Evolutionary conservation across 345 rosid species (phyloP).

Genomic region (Draba incana): DNA sequence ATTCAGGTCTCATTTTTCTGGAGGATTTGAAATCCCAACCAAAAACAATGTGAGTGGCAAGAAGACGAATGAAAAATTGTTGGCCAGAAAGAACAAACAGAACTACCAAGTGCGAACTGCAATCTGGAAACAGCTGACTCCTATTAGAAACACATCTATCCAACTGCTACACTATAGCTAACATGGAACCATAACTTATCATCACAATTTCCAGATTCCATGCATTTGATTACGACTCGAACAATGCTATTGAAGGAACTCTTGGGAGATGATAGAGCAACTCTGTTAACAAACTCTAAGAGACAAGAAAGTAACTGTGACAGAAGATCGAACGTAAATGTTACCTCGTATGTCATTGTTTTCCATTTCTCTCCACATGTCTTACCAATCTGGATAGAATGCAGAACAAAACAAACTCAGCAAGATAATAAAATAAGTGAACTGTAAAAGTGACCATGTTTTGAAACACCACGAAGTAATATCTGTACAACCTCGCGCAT

Average conservation of each 20-base stretch:
- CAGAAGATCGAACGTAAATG: slow-evolving; percentile 4
- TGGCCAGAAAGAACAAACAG: neutral
- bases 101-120: neutral
- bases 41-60: neutral
- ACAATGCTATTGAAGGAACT: neutral
- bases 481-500: slow-evolving; percentile 73
- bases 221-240: neutral
- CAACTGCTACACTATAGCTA: neutral
- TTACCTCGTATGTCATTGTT: slow-evolving; percentile 81
- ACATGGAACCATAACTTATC: slow-evolving; percentile 16
- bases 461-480: neutral
- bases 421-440: slow-evolving; percentile 4
- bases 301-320: slow-evolving; percentile 10
- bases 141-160: slow-evolving; percentile 10
- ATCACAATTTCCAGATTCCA: slow-evolving; percentile 4
- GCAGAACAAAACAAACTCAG: slow-evolving; percentile 23
- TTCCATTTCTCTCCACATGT: slow-evolving; percentile 98
- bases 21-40: slow-evolving; percentile 7
- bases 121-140: slow-evolving; percentile 12
- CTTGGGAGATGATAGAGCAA: slow-evolving; percentile 5
- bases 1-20: neutral
- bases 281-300: slow-evolving; percentile 4
- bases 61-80: slow-evolving; percentile 10
- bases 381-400: slow-evolving; percentile 72
- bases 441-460: neutral